phyloP scores from a whole-genome alignment of 371 early-diverging fungal species.

The Choanephora cucurbitarum region DNA sequence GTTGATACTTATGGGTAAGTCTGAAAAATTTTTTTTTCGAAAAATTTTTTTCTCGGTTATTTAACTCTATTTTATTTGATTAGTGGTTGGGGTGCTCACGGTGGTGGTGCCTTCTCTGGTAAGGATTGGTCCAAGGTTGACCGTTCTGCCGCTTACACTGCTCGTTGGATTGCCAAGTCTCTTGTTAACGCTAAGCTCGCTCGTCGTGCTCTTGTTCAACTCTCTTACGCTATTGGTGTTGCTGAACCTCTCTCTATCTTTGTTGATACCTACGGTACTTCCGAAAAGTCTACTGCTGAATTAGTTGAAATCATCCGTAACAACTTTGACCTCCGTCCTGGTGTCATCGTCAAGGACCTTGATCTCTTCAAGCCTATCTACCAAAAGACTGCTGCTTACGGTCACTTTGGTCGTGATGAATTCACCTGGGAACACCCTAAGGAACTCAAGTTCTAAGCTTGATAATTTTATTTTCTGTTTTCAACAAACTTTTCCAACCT shows the following conservation, averaged over 20 bases:
- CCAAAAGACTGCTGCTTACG: constrained; percentile 96
- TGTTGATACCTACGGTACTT: constrained; percentile 98
- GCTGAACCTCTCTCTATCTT: constrained; percentile 97
- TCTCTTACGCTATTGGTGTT: constrained; percentile 99
- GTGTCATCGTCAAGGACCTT: constrained; percentile 97
- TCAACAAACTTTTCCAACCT: constrained; percentile 38
- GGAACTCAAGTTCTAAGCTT: constrained; percentile 74
- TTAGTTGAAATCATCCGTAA: constrained; percentile 92
- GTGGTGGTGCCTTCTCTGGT: constrained; percentile 99
- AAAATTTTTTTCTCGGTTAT: constrained; percentile 12
- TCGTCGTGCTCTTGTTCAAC: constrained; percentile 95
- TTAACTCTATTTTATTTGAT: constrained; percentile 37
- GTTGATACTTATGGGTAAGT: constrained; percentile 83
- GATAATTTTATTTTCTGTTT: constrained; percentile 27
- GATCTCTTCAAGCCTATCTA: constrained; percentile 98
- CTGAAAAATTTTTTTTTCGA: constrained; percentile 6
- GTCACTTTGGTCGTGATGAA: constrained; percentile 98
- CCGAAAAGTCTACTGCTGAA: constrained; percentile 85
- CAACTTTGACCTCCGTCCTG: constrained; percentile 99
- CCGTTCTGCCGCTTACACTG: constrained; percentile 99
- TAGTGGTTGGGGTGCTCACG: constrained; percentile 99
- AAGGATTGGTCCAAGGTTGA: constrained; percentile 99
- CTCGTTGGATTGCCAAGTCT: constrained; percentile 98
- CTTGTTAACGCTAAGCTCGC: constrained; percentile 94
- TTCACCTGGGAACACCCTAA: constrained; percentile 98